Conservation (phyloP, 2,329 filamentous ascomycete genomes). For the Tolypocladium capitatum region DNA sequence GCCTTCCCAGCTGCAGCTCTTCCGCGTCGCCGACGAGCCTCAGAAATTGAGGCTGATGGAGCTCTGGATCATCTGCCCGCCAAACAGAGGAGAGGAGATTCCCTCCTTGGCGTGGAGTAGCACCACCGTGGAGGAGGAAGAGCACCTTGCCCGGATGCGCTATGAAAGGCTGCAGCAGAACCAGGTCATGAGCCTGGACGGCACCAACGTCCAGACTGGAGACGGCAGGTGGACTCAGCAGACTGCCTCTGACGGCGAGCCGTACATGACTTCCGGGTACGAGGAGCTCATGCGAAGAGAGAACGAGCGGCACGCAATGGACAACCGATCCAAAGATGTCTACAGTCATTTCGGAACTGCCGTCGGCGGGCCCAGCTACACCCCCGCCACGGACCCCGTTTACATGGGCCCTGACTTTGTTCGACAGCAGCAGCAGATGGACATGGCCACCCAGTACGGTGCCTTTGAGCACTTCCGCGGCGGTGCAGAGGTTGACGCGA, state of each 20-base stretch:
- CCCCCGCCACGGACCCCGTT: constrained; percentile 53
- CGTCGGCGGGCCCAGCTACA: constrained; percentile 30
- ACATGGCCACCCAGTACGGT: constrained; percentile 59
- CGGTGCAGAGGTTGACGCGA: constrained; percentile 33
- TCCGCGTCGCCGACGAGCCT: constrained; percentile 57
- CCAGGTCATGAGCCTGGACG: constrained; percentile 39
- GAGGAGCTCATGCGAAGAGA: constrained; percentile 54
- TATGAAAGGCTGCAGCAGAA: constrained; percentile 36
- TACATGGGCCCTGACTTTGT: constrained; percentile 38
- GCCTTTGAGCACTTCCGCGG: constrained; percentile 36
- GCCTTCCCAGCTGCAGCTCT: constrained; percentile 63
- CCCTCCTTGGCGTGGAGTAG: constrained; percentile 38
- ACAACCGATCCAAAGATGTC: constrained; percentile 23
- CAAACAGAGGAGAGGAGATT: constrained; percentile 42
- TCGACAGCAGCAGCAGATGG: constrained; percentile 35
- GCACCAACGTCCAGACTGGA: constrained; percentile 34
- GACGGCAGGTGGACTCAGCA: constrained; percentile 39
- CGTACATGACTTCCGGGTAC: constrained; percentile 77
- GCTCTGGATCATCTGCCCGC: constrained; percentile 73
- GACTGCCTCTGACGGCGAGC: constrained; percentile 44
- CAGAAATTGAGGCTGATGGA: constrained; percentile 67
- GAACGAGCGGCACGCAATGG: constrained; percentile 32
- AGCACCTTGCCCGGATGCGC: constrained; percentile 45
- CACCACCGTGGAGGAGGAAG: constrained; percentile 43
- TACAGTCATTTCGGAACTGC: constrained; percentile 31